Evolutionary conservation across 2,329 filamentous ascomycete genomes (phyloP), one percentile per base, ranked within the genome.

Genomic region (Periconia macrospinosa): DNA sequence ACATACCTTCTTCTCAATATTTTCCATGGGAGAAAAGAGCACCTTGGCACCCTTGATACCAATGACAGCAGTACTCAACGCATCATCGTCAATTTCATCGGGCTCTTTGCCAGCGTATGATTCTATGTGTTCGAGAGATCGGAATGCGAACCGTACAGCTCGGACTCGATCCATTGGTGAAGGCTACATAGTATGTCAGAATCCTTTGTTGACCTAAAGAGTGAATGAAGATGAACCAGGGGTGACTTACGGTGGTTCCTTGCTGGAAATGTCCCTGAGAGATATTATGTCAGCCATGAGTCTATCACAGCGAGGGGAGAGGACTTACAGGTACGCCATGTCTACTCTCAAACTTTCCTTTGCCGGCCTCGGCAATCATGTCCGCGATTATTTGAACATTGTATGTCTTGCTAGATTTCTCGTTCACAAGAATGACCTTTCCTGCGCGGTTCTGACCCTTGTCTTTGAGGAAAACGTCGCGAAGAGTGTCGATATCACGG

Each of bases 141-240:
- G 93, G 76, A 97, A 94, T 10, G 92, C 91, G 68, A 99, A 87
- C 47, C 94, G 85, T 20, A 96, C 89, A 1, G 94, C 93, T 45
- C 94, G 87, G 66, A 93, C 92, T 51, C 94, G 89, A 76, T 99
- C 94, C 92, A 99, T 97, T 7, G 94, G 87, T 2, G 91, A 95
- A 0, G 94, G 94, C 41, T 45, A 14, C 9, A 33, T 7, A 43
- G 15, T 37, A 20, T 42, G 90, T 91, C 17, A 37, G 33, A 27
- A 37, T 5, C 8, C 13, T 6, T 37, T 47, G 13, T 33, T 7
- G 8, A 33, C 30, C n/a, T n/a, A n/a, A n/a, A n/a, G n/a, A n/a
- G n/a, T 47, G 27, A 40, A 47, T 17, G 19, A 18, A 37, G 19
- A 14, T 17, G 7, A 9, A 47, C 17, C n/a, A n/a, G n/a, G 13